Conservation (phyloP, 331 rosid genomes). For the Quercus phellos region DNA sequence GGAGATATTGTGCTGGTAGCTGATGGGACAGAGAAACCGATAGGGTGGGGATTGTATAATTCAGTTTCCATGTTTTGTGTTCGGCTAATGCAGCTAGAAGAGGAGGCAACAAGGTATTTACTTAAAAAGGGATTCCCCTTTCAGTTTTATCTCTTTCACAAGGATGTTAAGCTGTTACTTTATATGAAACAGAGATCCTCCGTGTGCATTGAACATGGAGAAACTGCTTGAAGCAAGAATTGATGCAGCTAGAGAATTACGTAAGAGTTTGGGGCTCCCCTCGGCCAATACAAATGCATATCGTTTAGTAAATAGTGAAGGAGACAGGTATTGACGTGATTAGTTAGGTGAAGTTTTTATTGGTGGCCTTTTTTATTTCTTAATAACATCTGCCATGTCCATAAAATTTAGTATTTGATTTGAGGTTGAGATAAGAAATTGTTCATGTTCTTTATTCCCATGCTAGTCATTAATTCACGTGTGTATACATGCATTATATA, state of each 20-base stretch:
- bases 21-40: conserved; percentile 78
- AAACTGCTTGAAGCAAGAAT: conserved; percentile 74
- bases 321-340: conserved; percentile 58
- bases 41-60: conserved; percentile 94
- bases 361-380: too few species aligned
- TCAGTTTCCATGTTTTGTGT: conserved; percentile 88
- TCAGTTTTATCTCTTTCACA: conserved; percentile 2
- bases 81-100: conserved; percentile 87
- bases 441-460: background rate
- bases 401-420: background rate
- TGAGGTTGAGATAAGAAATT: background rate
- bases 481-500: background rate
- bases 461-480: background rate
- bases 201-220: conserved; percentile 60
- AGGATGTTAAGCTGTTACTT: conserved; percentile 14
- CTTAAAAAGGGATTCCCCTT: background rate
- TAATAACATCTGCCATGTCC: background rate
- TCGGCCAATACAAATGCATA: conserved; percentile 67
- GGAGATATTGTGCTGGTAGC: conserved; percentile 86
- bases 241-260: conserved; percentile 55
- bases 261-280: conserved; percentile 75
- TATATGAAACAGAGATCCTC: conserved; percentile 46
- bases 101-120: conserved; percentile 68
- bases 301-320: conserved; percentile 87
- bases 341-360: background rate